Evolutionary conservation across 768 basidiomycete species (phyloP).

Genomic region (Ramaria rubella): DNA sequence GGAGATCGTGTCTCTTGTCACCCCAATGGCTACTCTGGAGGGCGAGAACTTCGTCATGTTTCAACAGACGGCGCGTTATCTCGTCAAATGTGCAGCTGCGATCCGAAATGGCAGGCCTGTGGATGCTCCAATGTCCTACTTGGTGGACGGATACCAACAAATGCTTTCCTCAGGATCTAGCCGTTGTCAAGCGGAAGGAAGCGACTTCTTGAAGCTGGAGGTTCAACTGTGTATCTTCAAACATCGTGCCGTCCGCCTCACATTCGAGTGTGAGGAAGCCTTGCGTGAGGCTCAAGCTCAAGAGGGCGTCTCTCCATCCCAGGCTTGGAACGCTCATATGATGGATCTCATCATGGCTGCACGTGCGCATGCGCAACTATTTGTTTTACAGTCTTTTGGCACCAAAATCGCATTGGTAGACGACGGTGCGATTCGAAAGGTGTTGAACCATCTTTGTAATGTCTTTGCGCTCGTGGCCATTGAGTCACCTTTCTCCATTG

Average conservation of each 20-base stretch:
- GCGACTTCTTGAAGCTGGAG: constrained; percentile 16
- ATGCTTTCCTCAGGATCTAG: neutral
- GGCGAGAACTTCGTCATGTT: constrained; percentile 27
- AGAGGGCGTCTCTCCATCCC: constrained; percentile 1
- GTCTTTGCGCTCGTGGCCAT: too few relatives aligned
- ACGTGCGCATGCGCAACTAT: constrained; percentile 22
- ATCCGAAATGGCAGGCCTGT: neutral
- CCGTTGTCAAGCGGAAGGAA: neutral
- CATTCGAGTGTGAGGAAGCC: constrained; percentile 14
- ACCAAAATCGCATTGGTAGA: constrained; percentile 10
- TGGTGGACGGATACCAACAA: constrained; percentile 10
- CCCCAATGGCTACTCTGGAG: constrained; percentile 19
- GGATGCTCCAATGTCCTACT: neutral
- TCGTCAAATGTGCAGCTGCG: constrained; percentile 17
- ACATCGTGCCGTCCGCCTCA: constrained; percentile 20
- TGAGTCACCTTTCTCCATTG: too few relatives aligned
- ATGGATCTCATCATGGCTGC: constrained; percentile 20
- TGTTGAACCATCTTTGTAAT: constrained; percentile 17
- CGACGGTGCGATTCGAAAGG: constrained; percentile 7
- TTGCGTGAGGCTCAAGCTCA: constrained; percentile 10
- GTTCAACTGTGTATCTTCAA: constrained; percentile 17
- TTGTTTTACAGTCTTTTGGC: constrained; percentile 19
- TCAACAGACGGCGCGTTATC: constrained; percentile 24
- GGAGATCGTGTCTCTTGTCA: constrained; percentile 15
- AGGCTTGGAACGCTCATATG: constrained; percentile 25